Evolutionary conservation across 495 filamentous ascomycete genomes (phyloP).

Genomic region (Aspergillus homomorphus): DNA sequence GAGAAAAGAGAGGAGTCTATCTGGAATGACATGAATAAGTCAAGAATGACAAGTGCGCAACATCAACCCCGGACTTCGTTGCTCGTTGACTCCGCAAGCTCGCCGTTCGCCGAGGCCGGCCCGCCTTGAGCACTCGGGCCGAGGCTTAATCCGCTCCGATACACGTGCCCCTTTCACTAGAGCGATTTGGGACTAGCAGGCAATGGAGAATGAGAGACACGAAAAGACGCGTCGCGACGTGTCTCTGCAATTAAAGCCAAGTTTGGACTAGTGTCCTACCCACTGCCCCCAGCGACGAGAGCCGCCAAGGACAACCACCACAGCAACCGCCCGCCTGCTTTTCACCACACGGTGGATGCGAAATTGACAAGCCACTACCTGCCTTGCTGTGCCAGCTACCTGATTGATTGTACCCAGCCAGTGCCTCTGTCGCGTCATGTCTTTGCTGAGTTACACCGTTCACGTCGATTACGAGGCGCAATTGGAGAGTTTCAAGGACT

Average conservation of each 20-base stretch:
- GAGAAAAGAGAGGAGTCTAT: constrained; percentile 13
- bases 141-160: constrained; percentile 33
- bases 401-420: constrained; percentile 18
- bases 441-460: constrained; percentile 68
- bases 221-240: constrained; percentile 29
- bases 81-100: constrained; percentile 26
- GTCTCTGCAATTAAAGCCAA: constrained; percentile 22
- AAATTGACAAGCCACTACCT: constrained; percentile 17
- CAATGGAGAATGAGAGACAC: constrained; percentile 13
- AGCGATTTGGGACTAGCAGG: constrained; percentile 12
- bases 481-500: constrained; percentile 82
- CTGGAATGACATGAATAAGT: neutral
- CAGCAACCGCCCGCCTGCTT: constrained; percentile 9
- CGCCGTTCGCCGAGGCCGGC: constrained; percentile 26
- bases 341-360: constrained; percentile 7
- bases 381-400: constrained; percentile 14
- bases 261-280: neutral
- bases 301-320: constrained; percentile 4
- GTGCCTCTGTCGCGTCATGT: constrained; percentile 53
- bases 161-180: constrained; percentile 19
- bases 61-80: constrained; percentile 31
- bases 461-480: constrained; percentile 86
- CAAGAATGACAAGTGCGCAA: constrained; percentile 8
- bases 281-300: neutral
- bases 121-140: constrained; percentile 22